Evolutionary conservation across 805 yeast genomes (phyloP).

Genomic region (Myxozyma geophila): DNA sequence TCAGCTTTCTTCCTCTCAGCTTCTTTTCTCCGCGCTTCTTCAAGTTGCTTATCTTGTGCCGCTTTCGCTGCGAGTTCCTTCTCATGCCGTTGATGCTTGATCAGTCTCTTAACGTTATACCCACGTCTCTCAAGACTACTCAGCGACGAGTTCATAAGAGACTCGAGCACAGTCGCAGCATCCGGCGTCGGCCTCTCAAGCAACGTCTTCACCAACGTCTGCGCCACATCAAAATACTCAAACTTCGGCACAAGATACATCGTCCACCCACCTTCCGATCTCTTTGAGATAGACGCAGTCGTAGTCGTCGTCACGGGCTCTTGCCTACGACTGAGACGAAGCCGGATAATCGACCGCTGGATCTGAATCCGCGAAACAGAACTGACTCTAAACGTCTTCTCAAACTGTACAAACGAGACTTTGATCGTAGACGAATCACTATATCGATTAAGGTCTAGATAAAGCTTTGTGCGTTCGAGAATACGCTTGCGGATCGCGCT

Average conservation of each 20-base stretch:
- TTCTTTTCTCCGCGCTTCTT: slow-evolving; percentile 30
- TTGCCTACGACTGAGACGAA: slow-evolving; percentile 5
- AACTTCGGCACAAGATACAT: slow-evolving; percentile 39
- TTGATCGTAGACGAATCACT: slow-evolving; percentile 1
- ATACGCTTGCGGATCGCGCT: slow-evolving; percentile 38
- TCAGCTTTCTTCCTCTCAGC: slow-evolving; percentile 17
- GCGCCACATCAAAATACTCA: slow-evolving; percentile 49
- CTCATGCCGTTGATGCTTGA: slow-evolving; percentile 38
- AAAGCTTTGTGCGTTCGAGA: slow-evolving; percentile 44
- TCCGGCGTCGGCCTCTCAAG: slow-evolving; percentile 47
- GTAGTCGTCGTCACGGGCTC: slow-evolving; percentile 35
- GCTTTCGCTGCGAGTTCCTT: slow-evolving; percentile 27
- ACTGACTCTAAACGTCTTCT: slow-evolving; percentile 35
- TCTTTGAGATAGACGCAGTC: slow-evolving; percentile 35
- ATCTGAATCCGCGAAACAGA: slow-evolving; percentile 41
- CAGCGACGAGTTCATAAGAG: slow-evolving; percentile 44
- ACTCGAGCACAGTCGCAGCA: slow-evolving; percentile 46
- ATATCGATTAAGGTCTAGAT: slow-evolving; percentile 27
- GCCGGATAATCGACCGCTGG: slow-evolving; percentile 33
- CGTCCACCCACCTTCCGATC: slow-evolving; percentile 20
- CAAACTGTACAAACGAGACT: slow-evolving; percentile 22
- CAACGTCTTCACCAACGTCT: slow-evolving; percentile 41
- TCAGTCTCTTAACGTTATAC: slow-evolving; percentile 46
- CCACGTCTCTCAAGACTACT: slow-evolving; percentile 46
- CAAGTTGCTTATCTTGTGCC: slow-evolving; percentile 21